Percentiles rank a stretch among this genome's conserved stretches.
phyloP scores from a whole-genome alignment of 441 rosid genomes.

The Lepidium campestre region DNA sequence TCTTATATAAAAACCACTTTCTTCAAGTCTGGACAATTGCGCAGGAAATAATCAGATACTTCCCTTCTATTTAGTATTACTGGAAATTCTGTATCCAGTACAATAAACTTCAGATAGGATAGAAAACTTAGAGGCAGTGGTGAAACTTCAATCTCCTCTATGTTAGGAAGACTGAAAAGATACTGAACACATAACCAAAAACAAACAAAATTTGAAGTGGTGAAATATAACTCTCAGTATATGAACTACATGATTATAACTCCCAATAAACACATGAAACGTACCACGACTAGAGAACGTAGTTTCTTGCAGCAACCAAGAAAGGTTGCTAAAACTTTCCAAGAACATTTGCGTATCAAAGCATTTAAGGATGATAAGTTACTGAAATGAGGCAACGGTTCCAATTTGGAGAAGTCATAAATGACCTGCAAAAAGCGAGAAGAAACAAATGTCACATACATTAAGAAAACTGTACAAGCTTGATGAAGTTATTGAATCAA shows the following conservation, averaged over 20 bases:
- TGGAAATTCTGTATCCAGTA: neutral
- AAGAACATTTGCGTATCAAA: neutral
- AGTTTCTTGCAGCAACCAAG: neutral
- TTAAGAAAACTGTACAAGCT: neutral
- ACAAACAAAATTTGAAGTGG: neutral
- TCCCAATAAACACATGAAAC: neutral
- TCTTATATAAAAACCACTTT: neutral
- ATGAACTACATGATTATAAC: neutral
- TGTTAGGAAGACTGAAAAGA: neutral
- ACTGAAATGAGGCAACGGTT: neutral
- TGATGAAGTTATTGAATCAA: neutral
- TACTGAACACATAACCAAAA: neutral
- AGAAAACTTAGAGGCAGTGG: neutral
- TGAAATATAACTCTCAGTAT: neutral
- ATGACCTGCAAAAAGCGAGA: neutral
- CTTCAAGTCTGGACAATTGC: too few species aligned
- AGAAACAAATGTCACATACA: neutral
- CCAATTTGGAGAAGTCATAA: neutral
- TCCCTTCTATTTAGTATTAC: too few species aligned
- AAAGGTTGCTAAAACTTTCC: neutral
- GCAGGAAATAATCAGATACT: too few species aligned
- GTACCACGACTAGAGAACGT: neutral
- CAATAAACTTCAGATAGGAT: neutral
- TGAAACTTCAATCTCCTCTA: neutral
- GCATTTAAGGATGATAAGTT: neutral